phyloP scores from a whole-genome alignment of 108 stramenopile genomes.

The Nannochloropsis gaditana region DNA sequence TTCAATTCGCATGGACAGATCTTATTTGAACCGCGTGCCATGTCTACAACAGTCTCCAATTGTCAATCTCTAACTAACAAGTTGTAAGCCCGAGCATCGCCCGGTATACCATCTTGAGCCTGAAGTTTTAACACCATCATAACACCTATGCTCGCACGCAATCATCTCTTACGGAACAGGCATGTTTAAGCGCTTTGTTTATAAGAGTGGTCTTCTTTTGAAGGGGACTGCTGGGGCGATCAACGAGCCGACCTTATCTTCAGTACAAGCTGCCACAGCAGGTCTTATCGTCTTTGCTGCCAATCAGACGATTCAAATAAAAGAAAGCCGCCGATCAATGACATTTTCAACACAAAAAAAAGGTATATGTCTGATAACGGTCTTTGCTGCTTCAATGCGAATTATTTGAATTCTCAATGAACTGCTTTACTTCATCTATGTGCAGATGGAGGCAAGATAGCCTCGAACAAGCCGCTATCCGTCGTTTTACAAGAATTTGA shows the following conservation, averaged over 20 bases:
- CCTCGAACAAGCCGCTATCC: background rate
- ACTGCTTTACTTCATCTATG: background rate
- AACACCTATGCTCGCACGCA: too few relatives aligned
- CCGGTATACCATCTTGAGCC: too few relatives aligned
- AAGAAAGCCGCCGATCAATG: background rate
- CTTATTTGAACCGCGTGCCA: too few relatives aligned
- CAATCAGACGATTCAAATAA: background rate
- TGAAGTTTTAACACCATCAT: too few relatives aligned
- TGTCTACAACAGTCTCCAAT: too few relatives aligned
- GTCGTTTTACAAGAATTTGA: background rate
- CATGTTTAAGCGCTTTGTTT: background rate
- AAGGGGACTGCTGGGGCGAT: too few relatives aligned
- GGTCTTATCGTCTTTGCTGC: background rate
- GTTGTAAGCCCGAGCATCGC: too few relatives aligned
- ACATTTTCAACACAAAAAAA: background rate
- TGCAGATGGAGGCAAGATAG: conserved; percentile 14
- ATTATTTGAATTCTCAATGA: background rate
- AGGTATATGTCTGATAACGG: background rate
- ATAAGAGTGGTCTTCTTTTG: background rate
- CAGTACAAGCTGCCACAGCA: background rate
- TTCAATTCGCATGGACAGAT: too few relatives aligned
- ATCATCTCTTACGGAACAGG: too few relatives aligned
- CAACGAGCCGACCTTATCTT: background rate
- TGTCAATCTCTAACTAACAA: too few relatives aligned
- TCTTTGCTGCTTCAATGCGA: background rate